These are phyloP conservation scores for Physcomitrellopsis africana DNA, from an alignment of 225 moss, liverwort and hornwort genomes.

Conservation along the genomic window DNA sequence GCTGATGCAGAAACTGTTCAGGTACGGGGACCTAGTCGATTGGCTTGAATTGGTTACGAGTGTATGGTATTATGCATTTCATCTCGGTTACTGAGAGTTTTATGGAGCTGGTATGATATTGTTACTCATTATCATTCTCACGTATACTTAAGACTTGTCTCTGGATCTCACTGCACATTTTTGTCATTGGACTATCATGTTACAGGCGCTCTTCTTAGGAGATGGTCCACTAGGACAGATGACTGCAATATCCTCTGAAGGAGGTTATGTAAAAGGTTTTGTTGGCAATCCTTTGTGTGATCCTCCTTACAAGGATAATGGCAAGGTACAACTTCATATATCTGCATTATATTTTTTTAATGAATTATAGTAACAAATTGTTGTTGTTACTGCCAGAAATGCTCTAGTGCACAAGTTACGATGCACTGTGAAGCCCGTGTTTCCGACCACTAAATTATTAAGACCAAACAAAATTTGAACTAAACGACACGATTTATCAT, in stretches of 20 bases:
- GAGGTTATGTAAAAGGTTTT: constrained; percentile 86
- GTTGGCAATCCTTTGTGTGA: constrained; percentile 90
- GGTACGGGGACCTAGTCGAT: constrained; percentile 43
- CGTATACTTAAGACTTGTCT: not conserved
- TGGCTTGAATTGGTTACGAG: not conserved
- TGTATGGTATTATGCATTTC: not conserved
- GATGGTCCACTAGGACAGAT: constrained; percentile 97
- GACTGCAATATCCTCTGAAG: constrained; percentile 73
- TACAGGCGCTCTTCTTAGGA: constrained; percentile 85
- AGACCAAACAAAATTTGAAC: not conserved
- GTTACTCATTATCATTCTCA: not conserved
- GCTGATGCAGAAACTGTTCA: constrained; percentile 89
- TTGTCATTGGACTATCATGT: constrained; percentile 9
- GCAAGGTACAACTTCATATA: constrained; percentile 61
- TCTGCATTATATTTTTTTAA: not conserved
- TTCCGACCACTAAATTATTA: not conserved
- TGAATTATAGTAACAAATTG: not conserved
- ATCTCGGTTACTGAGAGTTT: constrained; percentile 9
- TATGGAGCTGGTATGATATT: not conserved
- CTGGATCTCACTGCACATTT: not conserved
- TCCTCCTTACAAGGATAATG: constrained; percentile 65
- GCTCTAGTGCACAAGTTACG: not conserved
- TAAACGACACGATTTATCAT: not conserved
- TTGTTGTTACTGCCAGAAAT: constrained; percentile 7
- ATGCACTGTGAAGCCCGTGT: constrained; percentile 1